Conservation (phyloP, 2,329 filamentous ascomycete genomes). For the Neonectria faginata region DNA sequence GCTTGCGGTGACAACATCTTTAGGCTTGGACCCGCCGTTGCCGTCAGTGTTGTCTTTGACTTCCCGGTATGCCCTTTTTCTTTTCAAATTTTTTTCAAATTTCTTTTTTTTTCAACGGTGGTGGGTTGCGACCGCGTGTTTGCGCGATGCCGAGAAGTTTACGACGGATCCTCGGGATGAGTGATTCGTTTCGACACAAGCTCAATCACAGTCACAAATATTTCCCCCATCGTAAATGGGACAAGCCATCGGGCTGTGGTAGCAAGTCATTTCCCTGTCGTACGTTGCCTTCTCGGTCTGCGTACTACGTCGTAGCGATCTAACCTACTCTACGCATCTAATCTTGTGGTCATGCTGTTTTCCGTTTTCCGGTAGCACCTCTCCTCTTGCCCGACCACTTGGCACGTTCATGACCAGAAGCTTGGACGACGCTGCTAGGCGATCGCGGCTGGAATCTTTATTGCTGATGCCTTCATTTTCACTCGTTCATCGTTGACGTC, state of each 20-base stretch:
- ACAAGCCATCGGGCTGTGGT: not conserved
- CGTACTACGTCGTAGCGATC: not conserved
- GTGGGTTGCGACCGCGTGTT: not conserved
- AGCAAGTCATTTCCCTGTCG: constrained; percentile 20
- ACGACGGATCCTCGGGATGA: not conserved
- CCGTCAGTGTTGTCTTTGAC: not conserved
- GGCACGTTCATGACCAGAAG: constrained; percentile 28
- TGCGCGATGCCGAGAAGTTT: not conserved
- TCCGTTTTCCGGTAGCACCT: not conserved
- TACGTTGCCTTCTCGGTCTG: constrained; percentile 23
- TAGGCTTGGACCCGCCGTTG: constrained; percentile 2
- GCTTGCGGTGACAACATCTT: constrained; percentile 39
- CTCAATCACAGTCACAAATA: not conserved
- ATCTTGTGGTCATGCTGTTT: constrained; percentile 2
- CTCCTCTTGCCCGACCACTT: constrained; percentile 4
- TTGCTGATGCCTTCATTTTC: not conserved
- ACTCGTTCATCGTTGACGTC: not conserved
- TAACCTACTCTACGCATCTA: not conserved
- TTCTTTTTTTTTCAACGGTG: constrained; percentile 4
- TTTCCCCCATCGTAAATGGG: not conserved
- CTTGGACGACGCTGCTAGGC: constrained; percentile 21
- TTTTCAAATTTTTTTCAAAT: too few species aligned
- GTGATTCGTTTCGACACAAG: not conserved
- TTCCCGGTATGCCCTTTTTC: not conserved
- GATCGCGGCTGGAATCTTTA: constrained; percentile 11